Evolutionary conservation across 1,139 yeast species (phyloP), one percentile per base, ranked within the genome.

Genomic region (Geotrichum phurueaensis): DNA sequence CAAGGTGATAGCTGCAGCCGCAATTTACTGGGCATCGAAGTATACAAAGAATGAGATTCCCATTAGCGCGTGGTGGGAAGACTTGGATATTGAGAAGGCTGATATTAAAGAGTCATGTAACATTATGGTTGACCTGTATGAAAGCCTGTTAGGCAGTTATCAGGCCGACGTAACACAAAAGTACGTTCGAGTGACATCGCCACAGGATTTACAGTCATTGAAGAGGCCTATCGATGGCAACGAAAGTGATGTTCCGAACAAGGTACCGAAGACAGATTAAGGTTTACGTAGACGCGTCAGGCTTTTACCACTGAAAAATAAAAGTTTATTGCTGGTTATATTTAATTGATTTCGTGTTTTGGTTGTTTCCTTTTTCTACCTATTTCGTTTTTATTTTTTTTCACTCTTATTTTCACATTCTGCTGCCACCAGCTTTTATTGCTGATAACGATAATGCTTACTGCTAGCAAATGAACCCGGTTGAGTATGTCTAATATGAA

Each of bases 1-100:
- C 3, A 63, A 67, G 23, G 67, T 67, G 9, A 68, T 77, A 12
- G 78, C 78, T 0, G 76, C 73, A 0, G 76, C 77, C 0, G 76
- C 78, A 3, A 64, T 77, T 22, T 74, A 73, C 63, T 76, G 74
- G 72, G 77, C 78, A 3, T 58, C 71, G 9, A 65, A 67, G 51
- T 60, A 67, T 50, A 59, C 68, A 22, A 59, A 64, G 50, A 52
- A 64, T 57, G 57, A 62, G 56, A 27, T 63, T 48, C 59, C 58
- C 54, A 67, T 65, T 18, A 56, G 61, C 27, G 64, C 65, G 27
- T 74, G 76, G 75, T 73, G 69, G 65, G 67, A 66, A 18, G 53
- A 57, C 13, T 62, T 68, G 2, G 67, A 67, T 15, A 64, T 70
- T 10, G 60, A 65, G 7, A 67, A 71, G 48, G 54, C 59, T 4